Evolutionary conservation across 257 asterid genomes (phyloP).

Genomic region (Asclepias syriaca): DNA sequence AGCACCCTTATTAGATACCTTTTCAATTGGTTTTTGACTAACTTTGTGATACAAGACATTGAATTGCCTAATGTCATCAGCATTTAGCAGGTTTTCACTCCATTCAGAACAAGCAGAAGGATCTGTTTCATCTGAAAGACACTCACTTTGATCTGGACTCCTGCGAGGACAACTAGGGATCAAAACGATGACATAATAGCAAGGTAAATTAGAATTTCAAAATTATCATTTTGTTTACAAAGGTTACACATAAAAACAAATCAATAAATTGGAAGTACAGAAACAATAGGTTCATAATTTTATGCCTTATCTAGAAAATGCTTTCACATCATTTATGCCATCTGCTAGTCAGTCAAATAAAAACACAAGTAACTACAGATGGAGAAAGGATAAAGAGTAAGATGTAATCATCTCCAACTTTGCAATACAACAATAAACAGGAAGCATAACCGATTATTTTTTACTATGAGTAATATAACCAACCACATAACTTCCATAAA

Average conservation of each 20-base stretch:
- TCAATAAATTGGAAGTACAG: neutral
- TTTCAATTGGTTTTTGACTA: constrained; percentile 29
- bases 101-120: constrained; percentile 58
- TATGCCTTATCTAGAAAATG: neutral
- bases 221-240: neutral
- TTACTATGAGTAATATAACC: neutral
- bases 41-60: constrained; percentile 44
- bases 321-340: neutral
- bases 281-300: neutral
- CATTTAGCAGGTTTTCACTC: constrained; percentile 39
- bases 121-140: constrained; percentile 60
- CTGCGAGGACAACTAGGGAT: constrained; percentile 25
- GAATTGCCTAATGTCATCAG: constrained; percentile 36
- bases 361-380: neutral
- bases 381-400: neutral
- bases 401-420: neutral
- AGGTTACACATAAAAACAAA: neutral
- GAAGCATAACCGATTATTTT: neutral
- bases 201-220: neutral
- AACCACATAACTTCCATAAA: neutral
- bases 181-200: neutral
- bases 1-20: constrained; percentile 29
- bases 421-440: neutral
- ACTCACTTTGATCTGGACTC: constrained; percentile 71
- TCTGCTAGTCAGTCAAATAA: neutral